These are phyloP conservation scores for Populus hybrid DNA, from an alignment of 441 rosid species.

Conservation along the genomic window DNA sequence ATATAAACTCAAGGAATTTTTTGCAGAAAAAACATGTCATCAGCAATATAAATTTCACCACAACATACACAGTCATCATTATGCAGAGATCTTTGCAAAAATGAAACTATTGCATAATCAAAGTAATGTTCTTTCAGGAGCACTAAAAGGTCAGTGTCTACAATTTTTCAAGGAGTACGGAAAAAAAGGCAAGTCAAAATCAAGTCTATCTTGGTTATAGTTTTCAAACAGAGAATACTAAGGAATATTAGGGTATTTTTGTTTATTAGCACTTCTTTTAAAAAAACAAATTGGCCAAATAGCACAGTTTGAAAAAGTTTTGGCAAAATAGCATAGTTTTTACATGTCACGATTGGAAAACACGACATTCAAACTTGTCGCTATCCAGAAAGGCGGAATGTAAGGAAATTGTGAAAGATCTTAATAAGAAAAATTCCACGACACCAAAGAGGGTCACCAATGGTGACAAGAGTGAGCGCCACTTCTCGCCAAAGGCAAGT, in stretches of 20 bases:
- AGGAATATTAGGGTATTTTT: background rate
- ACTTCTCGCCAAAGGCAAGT: background rate
- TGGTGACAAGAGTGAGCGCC: background rate
- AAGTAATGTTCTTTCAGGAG: background rate
- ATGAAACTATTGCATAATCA: background rate
- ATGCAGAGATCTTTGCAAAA: background rate
- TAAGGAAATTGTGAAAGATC: background rate
- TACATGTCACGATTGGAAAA: no score
- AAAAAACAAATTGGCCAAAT: no score
- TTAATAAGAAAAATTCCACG: fast-evolving
- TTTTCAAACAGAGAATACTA: background rate
- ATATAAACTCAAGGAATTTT: background rate
- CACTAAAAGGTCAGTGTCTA: no score
- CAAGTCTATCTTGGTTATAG: background rate
- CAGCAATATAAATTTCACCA: background rate
- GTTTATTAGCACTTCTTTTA: background rate
- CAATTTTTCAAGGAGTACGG: no score
- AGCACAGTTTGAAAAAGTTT: no score
- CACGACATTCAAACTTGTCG: no score
- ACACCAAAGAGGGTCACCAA: background rate
- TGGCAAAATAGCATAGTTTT: no score
- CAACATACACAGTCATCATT: background rate
- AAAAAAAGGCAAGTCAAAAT: background rate
- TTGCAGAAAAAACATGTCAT: background rate
- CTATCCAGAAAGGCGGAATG: no score